Evolutionary conservation across 768 basidiomycete genomes (phyloP).

Genomic region (Asterophora lycoperdoides): DNA sequence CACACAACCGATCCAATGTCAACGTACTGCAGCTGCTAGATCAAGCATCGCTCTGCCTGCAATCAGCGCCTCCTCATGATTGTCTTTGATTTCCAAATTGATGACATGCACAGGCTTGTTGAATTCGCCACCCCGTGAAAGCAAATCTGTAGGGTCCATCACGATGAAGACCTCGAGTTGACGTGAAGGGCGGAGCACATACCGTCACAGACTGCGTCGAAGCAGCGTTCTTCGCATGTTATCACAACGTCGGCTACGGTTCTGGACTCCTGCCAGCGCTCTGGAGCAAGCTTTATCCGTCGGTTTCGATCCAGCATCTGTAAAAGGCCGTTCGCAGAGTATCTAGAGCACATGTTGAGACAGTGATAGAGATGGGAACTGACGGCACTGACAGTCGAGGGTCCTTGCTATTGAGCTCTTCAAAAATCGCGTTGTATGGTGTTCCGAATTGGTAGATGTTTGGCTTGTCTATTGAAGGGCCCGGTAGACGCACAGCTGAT

Average conservation of each 20-base stretch:
- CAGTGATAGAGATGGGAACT: constrained; percentile 1
- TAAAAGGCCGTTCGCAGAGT: constrained; percentile 88
- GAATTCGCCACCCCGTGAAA: constrained; percentile 83
- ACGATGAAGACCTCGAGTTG: too few species aligned
- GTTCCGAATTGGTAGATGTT: constrained; percentile 97
- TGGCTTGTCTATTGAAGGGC: constrained; percentile 94
- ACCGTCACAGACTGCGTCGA: constrained; percentile 99
- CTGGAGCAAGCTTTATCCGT: constrained; percentile 86
- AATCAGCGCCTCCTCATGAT: constrained; percentile 95
- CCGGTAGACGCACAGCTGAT: constrained; percentile 93
- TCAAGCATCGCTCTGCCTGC: constrained; percentile 95
- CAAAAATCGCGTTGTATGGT: constrained; percentile 93
- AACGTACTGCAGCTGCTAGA: constrained; percentile 79
- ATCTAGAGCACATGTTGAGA: constrained; percentile 43
- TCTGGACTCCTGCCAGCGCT: constrained; percentile 93
- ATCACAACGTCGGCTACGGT: constrained; percentile 94
- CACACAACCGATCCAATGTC: constrained; percentile 3
- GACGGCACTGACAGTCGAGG: constrained; percentile 61
- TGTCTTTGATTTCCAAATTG: constrained; percentile 98
- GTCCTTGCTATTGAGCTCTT: constrained; percentile 84
- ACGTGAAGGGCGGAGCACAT: constrained; percentile 19
- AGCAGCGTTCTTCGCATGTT: constrained; percentile 98
- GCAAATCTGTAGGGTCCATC: constrained; percentile 55
- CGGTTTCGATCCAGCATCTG: constrained; percentile 97
- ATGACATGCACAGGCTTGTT: constrained; percentile 94